Evolutionary conservation across 352 stramenopile species (phyloP).

Genomic region (Pythium volutum): DNA sequence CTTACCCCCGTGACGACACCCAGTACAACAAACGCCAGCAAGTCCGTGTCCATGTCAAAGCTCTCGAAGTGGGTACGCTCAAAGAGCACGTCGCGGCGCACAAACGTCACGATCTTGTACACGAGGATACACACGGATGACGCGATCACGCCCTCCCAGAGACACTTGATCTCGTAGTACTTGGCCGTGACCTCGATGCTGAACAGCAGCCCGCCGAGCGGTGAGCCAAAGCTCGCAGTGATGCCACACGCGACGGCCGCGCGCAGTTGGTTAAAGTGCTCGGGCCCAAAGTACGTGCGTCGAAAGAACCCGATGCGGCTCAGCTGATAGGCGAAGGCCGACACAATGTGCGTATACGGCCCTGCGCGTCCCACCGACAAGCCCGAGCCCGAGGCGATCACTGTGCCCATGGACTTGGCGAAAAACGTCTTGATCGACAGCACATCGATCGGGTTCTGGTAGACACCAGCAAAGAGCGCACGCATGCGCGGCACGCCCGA

Average conservation of each 20-base stretch:
- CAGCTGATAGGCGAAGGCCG: constrained; percentile 72
- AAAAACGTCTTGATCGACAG: constrained; percentile 64
- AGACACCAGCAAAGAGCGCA: constrained; percentile 67
- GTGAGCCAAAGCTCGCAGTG: constrained; percentile 78
- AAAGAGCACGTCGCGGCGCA: constrained; percentile 72
- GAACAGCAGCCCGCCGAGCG: constrained; percentile 74
- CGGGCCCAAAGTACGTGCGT: constrained; percentile 56
- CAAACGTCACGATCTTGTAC: constrained; percentile 73
- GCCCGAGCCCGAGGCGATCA: constrained; percentile 59
- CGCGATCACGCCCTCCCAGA: constrained; percentile 82
- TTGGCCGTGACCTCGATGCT: constrained; percentile 84
- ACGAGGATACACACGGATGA: constrained; percentile 77
- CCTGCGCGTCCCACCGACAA: constrained; percentile 67
- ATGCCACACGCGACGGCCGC: constrained; percentile 70
- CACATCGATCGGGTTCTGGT: constrained; percentile 65
- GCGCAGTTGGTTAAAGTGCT: constrained; percentile 71
- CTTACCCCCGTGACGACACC: constrained; percentile 66
- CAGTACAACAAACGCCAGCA: constrained; percentile 69
- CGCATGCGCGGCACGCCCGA: constrained; percentile 78
- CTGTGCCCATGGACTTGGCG: constrained; percentile 62
- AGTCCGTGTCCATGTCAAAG: constrained; percentile 78
- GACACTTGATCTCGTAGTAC: constrained; percentile 84
- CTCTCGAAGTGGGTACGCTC: constrained; percentile 71
- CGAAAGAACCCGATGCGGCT: constrained; percentile 65
- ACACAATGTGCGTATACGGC: constrained; percentile 74